These are phyloP conservation scores for Exophiala dermatitidis DNA, from an alignment of 2,329 filamentous ascomycete genomes.

Conservation along the genomic window DNA sequence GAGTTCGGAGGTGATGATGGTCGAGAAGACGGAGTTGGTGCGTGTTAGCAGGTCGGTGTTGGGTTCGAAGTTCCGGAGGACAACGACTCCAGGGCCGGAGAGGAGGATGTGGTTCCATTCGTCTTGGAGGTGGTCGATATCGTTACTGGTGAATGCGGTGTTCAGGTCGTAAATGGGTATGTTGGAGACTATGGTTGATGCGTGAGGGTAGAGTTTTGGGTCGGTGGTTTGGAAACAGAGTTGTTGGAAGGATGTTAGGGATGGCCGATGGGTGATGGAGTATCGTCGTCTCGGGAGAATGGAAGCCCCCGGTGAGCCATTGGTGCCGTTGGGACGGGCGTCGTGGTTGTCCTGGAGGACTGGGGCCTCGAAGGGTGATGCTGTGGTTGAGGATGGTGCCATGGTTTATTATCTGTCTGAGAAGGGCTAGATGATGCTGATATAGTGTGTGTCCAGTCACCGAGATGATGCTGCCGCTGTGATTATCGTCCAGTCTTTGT, in stretches of 20 bases:
- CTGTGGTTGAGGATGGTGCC: neutral
- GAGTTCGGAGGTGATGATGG: conserved; percentile 45
- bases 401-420: neutral
- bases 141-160: conserved; percentile 28
- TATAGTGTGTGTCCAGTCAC: too few relatives aligned
- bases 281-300: conserved; percentile 13
- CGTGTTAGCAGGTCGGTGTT: conserved; percentile 36
- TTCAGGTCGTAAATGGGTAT: conserved; percentile 51
- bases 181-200: conserved; percentile 41
- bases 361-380: neutral
- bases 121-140: conserved; percentile 45
- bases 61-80: conserved; percentile 50
- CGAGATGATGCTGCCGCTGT: too few relatives aligned
- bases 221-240: conserved; percentile 40
- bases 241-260: conserved; percentile 40
- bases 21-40: conserved; percentile 44
- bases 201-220: conserved; percentile 43
- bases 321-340: neutral
- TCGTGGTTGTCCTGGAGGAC: neutral
- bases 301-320: neutral
- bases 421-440: too few relatives aligned
- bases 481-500: too few relatives aligned
- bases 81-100: conserved; percentile 53
- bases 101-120: conserved; percentile 55
- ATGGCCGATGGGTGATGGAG: conserved; percentile 29